Conservation (phyloP, 306 rosid genomes). For the Chamaecrista fasciculata region DNA sequence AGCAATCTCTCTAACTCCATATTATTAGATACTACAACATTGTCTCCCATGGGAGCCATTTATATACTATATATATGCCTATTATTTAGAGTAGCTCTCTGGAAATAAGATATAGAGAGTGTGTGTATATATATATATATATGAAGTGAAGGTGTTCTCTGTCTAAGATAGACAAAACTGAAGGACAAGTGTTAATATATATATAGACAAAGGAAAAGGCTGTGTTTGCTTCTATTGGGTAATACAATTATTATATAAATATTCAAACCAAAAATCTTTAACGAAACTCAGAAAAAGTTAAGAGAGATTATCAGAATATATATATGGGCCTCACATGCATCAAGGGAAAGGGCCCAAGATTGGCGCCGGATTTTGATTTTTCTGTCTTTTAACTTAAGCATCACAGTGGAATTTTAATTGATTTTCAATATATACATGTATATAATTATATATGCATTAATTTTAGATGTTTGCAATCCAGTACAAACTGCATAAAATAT, state of each 20-base stretch:
- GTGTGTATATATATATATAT: no score
- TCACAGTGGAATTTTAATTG: no score
- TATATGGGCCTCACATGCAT: slow-evolving; percentile 42
- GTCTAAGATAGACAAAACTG: slow-evolving; percentile 2
- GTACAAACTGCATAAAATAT: no score
- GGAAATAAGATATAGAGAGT: neutral
- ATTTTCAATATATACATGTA: no score
- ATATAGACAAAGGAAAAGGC: slow-evolving; percentile 16
- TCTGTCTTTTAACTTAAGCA: no score
- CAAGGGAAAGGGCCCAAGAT: slow-evolving; percentile 28
- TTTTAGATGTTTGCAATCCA: no score
- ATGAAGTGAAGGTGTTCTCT: no score
- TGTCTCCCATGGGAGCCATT: slow-evolving; percentile 68
- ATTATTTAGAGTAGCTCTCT: no score
- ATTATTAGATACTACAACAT: slow-evolving; percentile 62
- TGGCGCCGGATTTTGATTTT: slow-evolving; percentile 40
- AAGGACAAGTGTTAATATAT: slow-evolving; percentile 25
- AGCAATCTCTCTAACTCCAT: slow-evolving; percentile 76
- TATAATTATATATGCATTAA: no score
- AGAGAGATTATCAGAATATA: neutral
- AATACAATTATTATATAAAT: neutral
- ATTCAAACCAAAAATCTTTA: neutral
- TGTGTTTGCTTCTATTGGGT: slow-evolving; percentile 27
- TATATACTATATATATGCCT: neutral
- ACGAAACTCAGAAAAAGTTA: neutral